Conservation (phyloP, 441 rosid genomes). For the Dalechampia spathulata region DNA sequence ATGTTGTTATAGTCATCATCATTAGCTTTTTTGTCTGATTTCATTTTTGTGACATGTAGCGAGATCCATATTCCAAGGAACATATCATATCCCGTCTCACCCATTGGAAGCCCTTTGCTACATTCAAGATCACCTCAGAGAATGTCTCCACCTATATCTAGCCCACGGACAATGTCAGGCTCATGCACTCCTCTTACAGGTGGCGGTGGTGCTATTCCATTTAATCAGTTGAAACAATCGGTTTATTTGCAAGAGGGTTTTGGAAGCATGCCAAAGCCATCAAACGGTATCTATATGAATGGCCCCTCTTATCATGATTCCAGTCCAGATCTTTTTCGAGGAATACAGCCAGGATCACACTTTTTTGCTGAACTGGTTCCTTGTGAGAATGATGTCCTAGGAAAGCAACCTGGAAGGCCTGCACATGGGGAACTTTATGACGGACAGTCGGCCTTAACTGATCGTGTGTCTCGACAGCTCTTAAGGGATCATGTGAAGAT, state of each 20-base stretch:
- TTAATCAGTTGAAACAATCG: conserved; percentile 38
- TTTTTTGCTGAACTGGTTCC: conserved; percentile 35
- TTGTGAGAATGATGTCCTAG: conserved; percentile 35
- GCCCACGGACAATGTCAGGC: conserved; percentile 61
- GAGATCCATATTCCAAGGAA: conserved; percentile 43
- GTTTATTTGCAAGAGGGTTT: conserved; percentile 47
- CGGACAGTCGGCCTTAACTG: conserved; percentile 55
- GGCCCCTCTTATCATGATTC: conserved; percentile 37
- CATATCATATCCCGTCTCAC: conserved; percentile 61
- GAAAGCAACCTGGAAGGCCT: too few relatives aligned
- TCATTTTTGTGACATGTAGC: conserved; percentile 25
- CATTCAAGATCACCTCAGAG: conserved; percentile 59
- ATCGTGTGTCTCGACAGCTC: conserved; percentile 57
- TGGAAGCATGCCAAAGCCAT: conserved; percentile 35
- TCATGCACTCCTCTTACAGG: conserved; percentile 66
- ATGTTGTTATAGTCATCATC: neutral
- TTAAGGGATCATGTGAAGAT: conserved; percentile 41
- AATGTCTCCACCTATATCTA: conserved; percentile 71
- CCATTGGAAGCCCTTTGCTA: conserved; percentile 61
- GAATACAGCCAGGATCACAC: conserved; percentile 40
- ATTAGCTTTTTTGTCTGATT: conserved; percentile 1
- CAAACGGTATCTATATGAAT: conserved; percentile 28
- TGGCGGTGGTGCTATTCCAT: conserved; percentile 51
- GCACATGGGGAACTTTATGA: conserved; percentile 32
- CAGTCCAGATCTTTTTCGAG: conserved; percentile 43